These are phyloP conservation scores for Albatrellus ellisii DNA, from an alignment of 768 basidiomycete species.

Conservation along the genomic window DNA sequence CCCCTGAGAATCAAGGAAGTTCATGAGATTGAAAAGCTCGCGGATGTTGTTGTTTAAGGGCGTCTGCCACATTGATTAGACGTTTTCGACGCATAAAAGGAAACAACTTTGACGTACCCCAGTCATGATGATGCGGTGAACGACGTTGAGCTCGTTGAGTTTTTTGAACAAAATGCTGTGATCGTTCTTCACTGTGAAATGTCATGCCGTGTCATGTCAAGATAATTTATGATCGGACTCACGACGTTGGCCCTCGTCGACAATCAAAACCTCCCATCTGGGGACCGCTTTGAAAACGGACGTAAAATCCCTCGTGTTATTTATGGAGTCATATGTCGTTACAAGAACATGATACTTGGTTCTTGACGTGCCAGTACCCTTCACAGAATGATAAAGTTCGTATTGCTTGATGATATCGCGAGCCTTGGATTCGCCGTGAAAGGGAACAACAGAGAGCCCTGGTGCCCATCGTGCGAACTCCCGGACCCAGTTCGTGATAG, in stretches of 20 bases:
- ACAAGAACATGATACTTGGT: slow-evolving; percentile 82
- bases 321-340: slow-evolving; percentile 85
- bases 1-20: slow-evolving; percentile 73
- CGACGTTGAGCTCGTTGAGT: slow-evolving; percentile 62
- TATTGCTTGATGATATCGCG: slow-evolving; percentile 72
- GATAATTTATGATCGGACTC: slow-evolving; percentile 24
- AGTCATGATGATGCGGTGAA: slow-evolving; percentile 83
- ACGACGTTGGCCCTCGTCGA: slow-evolving; percentile 92
- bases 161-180: slow-evolving; percentile 67
- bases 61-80: slow-evolving; percentile 34
- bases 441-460: slow-evolving; percentile 65
- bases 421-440: slow-evolving; percentile 67
- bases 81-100: background rate
- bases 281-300: slow-evolving; percentile 69
- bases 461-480: slow-evolving; percentile 89
- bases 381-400: slow-evolving; percentile 54
- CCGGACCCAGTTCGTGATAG: slow-evolving; percentile 89
- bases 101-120: slow-evolving; percentile 43
- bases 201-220: slow-evolving; percentile 9
- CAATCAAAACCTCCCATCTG: slow-evolving; percentile 87
- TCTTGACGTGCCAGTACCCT: slow-evolving; percentile 28
- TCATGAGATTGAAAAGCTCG: slow-evolving; percentile 95
- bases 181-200: slow-evolving; percentile 69
- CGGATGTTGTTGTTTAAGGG: slow-evolving; percentile 95
- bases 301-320: slow-evolving; percentile 51